Conservation (phyloP, 192 early-diverging fungal genomes). For the Piromyces finnis region DNA sequence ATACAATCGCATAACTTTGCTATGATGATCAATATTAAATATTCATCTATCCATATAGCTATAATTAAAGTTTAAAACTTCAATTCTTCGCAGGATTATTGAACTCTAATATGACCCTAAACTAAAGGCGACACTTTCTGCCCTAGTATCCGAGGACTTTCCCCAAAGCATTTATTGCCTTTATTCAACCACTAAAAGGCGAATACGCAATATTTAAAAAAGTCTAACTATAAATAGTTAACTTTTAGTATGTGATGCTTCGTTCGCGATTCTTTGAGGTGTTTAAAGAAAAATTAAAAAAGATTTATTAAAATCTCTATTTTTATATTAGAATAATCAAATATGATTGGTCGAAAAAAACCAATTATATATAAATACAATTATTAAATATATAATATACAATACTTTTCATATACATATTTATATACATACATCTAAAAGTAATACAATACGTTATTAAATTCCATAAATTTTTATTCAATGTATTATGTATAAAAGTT, state of each 20-base stretch:
- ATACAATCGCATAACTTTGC: not conserved
- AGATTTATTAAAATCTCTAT: not conserved
- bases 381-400: too few species aligned
- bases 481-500: too few species aligned
- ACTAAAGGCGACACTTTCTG: not conserved
- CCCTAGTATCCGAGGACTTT: not conserved
- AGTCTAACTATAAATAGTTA: not conserved
- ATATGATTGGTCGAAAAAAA: not conserved
- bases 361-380: not conserved
- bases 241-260: not conserved
- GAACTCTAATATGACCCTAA: not conserved
- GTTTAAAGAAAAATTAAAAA: not conserved
- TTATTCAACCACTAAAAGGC: not conserved
- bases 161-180: not conserved
- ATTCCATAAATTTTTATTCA: too few species aligned
- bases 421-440: too few species aligned
- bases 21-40: not conserved
- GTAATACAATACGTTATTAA: too few species aligned
- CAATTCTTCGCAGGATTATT: not conserved
- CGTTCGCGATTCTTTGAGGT: not conserved
- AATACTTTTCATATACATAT: too few species aligned
- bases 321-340: not conserved
- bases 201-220: not conserved
- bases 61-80: not conserved
- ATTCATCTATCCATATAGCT: not conserved